phyloP scores from a whole-genome alignment of 257 asterid species.

The Ligustrum vulgare region DNA sequence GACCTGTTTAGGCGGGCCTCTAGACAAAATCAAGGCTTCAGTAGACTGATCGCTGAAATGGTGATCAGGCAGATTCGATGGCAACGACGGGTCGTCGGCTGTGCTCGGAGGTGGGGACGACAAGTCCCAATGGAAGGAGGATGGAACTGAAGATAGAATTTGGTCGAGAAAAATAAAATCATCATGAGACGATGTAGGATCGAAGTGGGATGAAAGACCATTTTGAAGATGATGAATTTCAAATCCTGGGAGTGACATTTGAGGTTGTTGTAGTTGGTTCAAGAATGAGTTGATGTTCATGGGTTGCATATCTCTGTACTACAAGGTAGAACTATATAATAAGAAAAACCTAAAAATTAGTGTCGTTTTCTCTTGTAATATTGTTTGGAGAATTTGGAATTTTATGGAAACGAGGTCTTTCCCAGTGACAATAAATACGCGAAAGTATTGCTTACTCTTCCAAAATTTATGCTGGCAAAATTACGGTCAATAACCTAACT shows the following conservation, averaged over 20 bases:
- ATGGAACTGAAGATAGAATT: constrained; percentile 63
- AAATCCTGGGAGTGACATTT: constrained; percentile 44
- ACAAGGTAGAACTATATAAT: constrained; percentile 35
- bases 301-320: constrained; percentile 46
- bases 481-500: no score
- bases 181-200: constrained; percentile 56
- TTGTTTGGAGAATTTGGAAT: no score
- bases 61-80: background rate
- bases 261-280: constrained; percentile 40
- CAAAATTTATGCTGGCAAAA: no score
- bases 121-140: constrained; percentile 37
- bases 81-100: constrained; percentile 33
- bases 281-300: constrained; percentile 53
- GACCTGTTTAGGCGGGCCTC: constrained; percentile 51
- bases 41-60: constrained; percentile 52
- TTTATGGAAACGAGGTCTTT: no score
- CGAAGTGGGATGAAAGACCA: constrained; percentile 40
- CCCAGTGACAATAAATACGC: no score
- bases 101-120: background rate
- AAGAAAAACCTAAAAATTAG: background rate
- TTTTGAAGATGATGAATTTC: constrained; percentile 33
- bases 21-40: constrained; percentile 60
- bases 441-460: no score
- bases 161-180: constrained; percentile 81
- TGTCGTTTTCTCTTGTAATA: background rate